Evolutionary conservation across 768 basidiomycete species (phyloP).

Genomic region (Saitozyma sp.): DNA sequence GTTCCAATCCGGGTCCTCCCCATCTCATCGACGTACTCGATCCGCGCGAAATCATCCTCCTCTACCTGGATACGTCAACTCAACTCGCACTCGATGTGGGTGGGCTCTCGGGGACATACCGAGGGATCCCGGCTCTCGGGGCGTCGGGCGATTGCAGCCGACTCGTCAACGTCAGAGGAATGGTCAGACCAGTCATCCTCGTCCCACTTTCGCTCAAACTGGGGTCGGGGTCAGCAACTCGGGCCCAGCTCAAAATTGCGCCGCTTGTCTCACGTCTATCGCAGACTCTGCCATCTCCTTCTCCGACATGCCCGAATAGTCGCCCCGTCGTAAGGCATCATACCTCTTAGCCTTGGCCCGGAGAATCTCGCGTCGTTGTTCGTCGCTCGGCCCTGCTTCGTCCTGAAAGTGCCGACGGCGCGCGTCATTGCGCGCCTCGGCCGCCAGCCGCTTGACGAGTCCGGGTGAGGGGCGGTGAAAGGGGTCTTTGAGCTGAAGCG

Average conservation of each 20-base stretch:
- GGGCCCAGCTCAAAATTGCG: background rate
- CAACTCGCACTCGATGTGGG: too few species aligned
- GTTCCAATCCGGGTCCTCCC: constrained; percentile 48
- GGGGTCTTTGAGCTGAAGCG: constrained; percentile 33
- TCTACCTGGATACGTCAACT: background rate
- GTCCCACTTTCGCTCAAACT: constrained; percentile 49
- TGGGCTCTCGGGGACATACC: too few species aligned
- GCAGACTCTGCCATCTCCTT: constrained; percentile 45
- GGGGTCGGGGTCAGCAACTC: background rate
- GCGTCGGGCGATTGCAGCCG: constrained; percentile 7
- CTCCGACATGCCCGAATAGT: constrained; percentile 40
- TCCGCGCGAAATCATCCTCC: constrained; percentile 24
- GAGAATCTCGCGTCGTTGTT: constrained; percentile 42
- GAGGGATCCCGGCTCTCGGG: background rate
- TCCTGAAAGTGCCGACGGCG: constrained; percentile 33
- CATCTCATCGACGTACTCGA: constrained; percentile 51
- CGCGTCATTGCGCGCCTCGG: constrained; percentile 45
- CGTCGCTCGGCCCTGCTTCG: constrained; percentile 37
- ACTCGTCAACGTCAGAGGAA: constrained; percentile 42
- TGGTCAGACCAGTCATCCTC: constrained; percentile 40
- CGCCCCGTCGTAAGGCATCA: constrained; percentile 41
- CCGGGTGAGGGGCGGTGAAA: constrained; percentile 49
- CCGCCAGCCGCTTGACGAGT: constrained; percentile 44
- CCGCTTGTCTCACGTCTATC: constrained; percentile 40
- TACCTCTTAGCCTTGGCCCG: constrained; percentile 48